phyloP scores from a whole-genome alignment of 2,329 filamentous ascomycete genomes.

The Fusarium liriodendri region DNA sequence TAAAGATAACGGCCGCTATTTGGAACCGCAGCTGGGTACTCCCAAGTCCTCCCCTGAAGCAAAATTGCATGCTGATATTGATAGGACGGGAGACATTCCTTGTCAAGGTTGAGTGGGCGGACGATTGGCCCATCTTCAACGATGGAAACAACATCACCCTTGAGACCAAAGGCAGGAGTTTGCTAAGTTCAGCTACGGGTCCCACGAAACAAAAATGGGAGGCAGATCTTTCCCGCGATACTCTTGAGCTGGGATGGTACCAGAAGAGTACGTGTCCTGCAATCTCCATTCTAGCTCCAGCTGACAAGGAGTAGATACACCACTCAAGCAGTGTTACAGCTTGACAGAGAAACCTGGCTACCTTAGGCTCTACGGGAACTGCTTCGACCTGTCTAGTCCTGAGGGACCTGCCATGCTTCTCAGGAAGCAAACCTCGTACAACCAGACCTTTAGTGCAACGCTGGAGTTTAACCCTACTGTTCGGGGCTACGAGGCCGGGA shows the following conservation, averaged over 20 bases:
- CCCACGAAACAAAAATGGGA: constrained; percentile 8
- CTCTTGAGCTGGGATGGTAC: constrained; percentile 41
- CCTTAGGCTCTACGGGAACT: constrained; percentile 62
- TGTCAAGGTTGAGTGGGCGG: constrained; percentile 39
- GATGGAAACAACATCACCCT: constrained; percentile 38
- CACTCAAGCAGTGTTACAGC: constrained; percentile 53
- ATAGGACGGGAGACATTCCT: constrained; percentile 41
- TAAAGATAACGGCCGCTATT: constrained; percentile 9
- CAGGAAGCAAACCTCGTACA: constrained; percentile 62
- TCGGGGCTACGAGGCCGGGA: constrained; percentile 61
- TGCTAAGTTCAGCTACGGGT: neutral
- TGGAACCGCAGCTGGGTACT: constrained; percentile 41
- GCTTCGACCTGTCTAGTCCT: constrained; percentile 62
- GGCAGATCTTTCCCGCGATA: constrained; percentile 24
- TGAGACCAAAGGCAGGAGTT: constrained; percentile 24
- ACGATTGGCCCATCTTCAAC: constrained; percentile 43
- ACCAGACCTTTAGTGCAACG: constrained; percentile 54
- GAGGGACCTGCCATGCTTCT: constrained; percentile 64
- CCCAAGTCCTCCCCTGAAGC: fast-evolving
- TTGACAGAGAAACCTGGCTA: constrained; percentile 56
- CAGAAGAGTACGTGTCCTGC: constrained; percentile 32
- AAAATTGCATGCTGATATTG: neutral
- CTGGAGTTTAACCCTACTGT: constrained; percentile 59
- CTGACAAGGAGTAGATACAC: constrained; percentile 32
- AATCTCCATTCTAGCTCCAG: fast-evolving